Evolutionary conservation across 345 rosid genomes (phyloP).

Genomic region (Arabidopsis suecica): DNA sequence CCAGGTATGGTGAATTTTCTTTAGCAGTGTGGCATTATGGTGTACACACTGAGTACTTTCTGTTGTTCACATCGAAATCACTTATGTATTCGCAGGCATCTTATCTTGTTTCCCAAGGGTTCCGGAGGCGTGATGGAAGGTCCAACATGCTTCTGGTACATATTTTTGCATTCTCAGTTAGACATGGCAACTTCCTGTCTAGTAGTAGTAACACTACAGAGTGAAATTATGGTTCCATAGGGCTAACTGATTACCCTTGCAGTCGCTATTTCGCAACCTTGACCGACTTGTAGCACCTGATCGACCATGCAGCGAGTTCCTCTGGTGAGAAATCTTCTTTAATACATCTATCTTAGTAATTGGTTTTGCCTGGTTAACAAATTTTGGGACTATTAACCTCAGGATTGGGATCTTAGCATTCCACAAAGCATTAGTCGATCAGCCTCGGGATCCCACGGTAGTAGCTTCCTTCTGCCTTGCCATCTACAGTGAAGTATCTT

Average conservation of each 20-base stretch:
- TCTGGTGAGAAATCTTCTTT: constrained; percentile 55
- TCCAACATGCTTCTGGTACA: constrained; percentile 71
- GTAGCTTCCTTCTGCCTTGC: constrained; percentile 49
- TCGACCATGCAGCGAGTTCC: constrained; percentile 66
- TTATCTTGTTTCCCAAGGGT: constrained; percentile 57
- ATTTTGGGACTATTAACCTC: constrained; percentile 22
- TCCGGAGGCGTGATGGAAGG: constrained; percentile 62
- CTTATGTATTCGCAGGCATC: constrained; percentile 48
- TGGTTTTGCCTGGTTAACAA: constrained; percentile 11
- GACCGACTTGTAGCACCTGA: constrained; percentile 74
- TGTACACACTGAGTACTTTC: background rate
- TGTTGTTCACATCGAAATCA: background rate
- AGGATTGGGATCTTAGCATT: constrained; percentile 76
- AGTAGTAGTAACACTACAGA: constrained; percentile 6
- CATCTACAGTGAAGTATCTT: constrained; percentile 43
- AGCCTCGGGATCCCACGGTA: constrained; percentile 62
- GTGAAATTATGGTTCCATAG: background rate
- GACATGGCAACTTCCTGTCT: background rate
- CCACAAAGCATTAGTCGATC: constrained; percentile 63
- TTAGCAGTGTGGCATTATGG: constrained; percentile 7
- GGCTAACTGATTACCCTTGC: constrained; percentile 29
- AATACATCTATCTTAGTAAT: constrained; percentile 3
- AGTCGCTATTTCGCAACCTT: constrained; percentile 59
- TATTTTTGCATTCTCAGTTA: constrained; percentile 15
- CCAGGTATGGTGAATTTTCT: constrained; percentile 48